phyloP scores from a whole-genome alignment of 2,329 filamentous ascomycete genomes.

The Metarhizium humberi region DNA sequence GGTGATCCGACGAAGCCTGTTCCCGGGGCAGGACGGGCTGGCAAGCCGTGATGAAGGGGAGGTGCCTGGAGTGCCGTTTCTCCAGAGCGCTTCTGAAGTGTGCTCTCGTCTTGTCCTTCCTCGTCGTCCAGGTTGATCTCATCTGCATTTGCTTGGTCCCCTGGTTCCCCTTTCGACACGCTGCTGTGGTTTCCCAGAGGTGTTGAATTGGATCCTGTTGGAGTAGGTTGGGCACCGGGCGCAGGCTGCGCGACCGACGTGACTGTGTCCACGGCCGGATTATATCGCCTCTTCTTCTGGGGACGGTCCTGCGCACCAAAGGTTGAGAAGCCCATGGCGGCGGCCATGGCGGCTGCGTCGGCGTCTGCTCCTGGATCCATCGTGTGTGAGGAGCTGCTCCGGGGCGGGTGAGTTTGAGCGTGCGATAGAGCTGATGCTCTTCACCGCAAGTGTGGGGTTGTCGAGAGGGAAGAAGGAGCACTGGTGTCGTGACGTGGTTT shows the following conservation, averaged over 20 bases:
- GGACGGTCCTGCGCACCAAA: constrained; percentile 50
- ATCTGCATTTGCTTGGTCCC: constrained; percentile 25
- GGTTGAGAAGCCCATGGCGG: constrained; percentile 66
- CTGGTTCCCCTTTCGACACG: constrained; percentile 5
- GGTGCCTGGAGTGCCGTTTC: constrained; percentile 2
- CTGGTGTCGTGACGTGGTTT: constrained; percentile 2
- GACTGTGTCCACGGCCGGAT: constrained; percentile 40
- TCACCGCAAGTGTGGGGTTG: constrained; percentile 1
- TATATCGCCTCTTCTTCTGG: constrained; percentile 60
- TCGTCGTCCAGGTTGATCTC: constrained; percentile 36
- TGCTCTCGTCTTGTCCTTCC: constrained; percentile 6
- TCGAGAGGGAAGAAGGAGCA: not conserved
- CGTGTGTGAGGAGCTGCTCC: not conserved
- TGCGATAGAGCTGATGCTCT: not conserved
- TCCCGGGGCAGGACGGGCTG: constrained; percentile 20
- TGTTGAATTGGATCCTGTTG: constrained; percentile 29
- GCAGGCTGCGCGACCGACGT: constrained; percentile 2
- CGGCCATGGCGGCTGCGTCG: constrained; percentile 24
- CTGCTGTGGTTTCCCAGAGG: constrained; percentile 17
- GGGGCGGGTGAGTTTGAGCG: not conserved
- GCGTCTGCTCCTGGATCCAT: constrained; percentile 25
- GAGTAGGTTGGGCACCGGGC: constrained; percentile 4
- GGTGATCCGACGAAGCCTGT: constrained; percentile 5
- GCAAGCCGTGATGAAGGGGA: constrained; percentile 24
- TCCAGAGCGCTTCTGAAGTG: not conserved